phyloP scores from a whole-genome alignment of 306 rosid species.

The Lathyrus oleraceus region DNA sequence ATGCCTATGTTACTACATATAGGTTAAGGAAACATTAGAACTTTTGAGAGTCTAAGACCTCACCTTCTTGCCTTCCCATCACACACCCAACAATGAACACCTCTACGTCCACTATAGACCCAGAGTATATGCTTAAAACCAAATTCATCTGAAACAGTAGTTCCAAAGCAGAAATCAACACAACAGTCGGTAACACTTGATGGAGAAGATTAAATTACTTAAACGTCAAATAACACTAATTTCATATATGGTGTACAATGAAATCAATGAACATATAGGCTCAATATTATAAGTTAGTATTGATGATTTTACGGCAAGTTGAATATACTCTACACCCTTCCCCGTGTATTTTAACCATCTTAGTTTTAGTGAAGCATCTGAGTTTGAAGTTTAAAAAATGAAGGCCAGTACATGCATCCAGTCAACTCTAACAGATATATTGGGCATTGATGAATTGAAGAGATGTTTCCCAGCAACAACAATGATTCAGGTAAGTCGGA shows the following conservation, averaged over 20 bases:
- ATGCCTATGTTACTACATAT: neutral
- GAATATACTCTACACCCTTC: neutral
- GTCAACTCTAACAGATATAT: neutral
- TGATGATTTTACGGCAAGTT: neutral
- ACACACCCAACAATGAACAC: conserved; percentile 97
- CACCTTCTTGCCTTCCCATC: conserved; percentile 89
- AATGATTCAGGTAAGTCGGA: neutral
- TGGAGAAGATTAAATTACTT: neutral
- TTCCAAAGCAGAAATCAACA: conserved; percentile 18
- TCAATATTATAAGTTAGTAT: neutral
- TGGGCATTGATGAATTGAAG: neutral
- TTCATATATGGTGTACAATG: neutral
- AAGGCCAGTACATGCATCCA: neutral
- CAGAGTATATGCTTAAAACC: conserved; percentile 86
- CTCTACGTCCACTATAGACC: conserved; percentile 96
- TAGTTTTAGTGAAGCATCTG: neutral
- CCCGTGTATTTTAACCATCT: neutral
- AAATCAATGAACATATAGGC: conserved; percentile 2
- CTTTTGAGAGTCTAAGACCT: conserved; percentile 13
- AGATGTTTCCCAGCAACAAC: conserved; percentile 16
- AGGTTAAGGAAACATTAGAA: conserved; percentile 11
- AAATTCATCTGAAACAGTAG: conserved; percentile 69
- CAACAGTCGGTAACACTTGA: conserved; percentile 8
- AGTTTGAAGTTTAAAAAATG: neutral
- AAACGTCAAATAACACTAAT: neutral